These are phyloP conservation scores for Ustilago lituana DNA, from an alignment of 1,284 basidiomycete genomes.

Conservation along the genomic window DNA sequence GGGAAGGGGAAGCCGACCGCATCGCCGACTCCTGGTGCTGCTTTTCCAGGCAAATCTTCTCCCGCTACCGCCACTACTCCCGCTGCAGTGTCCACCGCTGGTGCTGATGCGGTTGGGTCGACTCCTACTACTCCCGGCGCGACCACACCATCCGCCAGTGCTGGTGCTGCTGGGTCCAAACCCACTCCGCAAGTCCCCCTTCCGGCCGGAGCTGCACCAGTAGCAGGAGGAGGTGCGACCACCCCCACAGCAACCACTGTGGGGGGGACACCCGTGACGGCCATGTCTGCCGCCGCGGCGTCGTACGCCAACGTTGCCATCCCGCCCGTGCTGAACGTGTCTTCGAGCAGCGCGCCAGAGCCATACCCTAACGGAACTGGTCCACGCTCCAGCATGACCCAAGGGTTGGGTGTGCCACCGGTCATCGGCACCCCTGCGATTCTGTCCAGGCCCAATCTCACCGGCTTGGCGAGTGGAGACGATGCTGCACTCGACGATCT, in stretches of 20 bases:
- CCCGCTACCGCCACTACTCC: conserved; percentile 17
- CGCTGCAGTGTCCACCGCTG: conserved; percentile 2
- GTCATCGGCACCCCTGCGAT: conserved; percentile 62
- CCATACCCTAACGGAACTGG: conserved; percentile 57
- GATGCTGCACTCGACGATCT: conserved; percentile 26
- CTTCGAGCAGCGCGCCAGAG: conserved; percentile 40
- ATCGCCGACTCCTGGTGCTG: conserved; percentile 7
- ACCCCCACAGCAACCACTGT: conserved; percentile 7
- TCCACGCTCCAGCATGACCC: conserved; percentile 56
- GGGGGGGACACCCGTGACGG: conserved; percentile 14
- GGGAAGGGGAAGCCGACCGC: conserved; percentile 22
- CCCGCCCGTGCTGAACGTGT: conserved; percentile 48
- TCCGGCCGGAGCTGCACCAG: too few relatives aligned
- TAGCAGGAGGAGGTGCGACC: not conserved
- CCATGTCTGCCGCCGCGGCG: conserved; percentile 30
- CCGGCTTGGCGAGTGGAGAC: conserved; percentile 5
- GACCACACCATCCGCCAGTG: not conserved
- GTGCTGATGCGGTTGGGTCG: not conserved
- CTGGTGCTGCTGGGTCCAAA: not conserved
- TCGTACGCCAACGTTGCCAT: conserved; percentile 41
- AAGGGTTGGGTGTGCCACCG: conserved; percentile 60
- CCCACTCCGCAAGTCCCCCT: too few relatives aligned
- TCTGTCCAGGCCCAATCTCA: conserved; percentile 56
- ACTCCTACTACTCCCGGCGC: conserved; percentile 9
- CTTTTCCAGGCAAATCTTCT: conserved; percentile 11